Base-by-base conservation (phyloP, 441 rosid genomes). In the Populus tomentosa region DNA sequence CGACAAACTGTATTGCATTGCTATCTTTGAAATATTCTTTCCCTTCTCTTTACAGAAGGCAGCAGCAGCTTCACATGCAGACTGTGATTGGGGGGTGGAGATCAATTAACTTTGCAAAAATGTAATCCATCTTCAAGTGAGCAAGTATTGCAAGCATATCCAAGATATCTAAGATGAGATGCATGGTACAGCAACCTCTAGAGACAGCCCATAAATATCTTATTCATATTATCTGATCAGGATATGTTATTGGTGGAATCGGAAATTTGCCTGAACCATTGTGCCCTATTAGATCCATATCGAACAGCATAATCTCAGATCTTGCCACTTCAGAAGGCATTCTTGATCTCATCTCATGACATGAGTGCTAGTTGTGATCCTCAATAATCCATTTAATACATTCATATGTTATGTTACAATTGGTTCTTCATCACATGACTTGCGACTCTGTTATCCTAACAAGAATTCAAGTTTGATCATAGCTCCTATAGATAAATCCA, bases 1-100 rank as follows among this genome's bases (percentile, higher is more conserved):
- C 74, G 86, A 72, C 86, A 94, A 79, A 85, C 97, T 92, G 88
- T 91, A 96, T 42, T 94, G 96, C 88, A 96, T 78, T 42, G 97
- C 98, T 74, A 92, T 71, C 92, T 90, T 96, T 35, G 97, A 82
- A 79, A 96, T 87, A 76, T 89, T 90, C 84, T 89, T 94, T 62
- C 96, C 96, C 82, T 89, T 94, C 86, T 85, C 88, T 81, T 91
- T 88, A 79, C 98, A 92, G 50, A 84, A 80, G 46, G 83, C 74
- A 65, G 90, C 91, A 32, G 96, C 96, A 65, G 91, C 91, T 89
- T 84, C 88, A 83, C 98, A 94, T 0, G 91, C 92, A 71, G 94
- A 84, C 98, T 96, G 73, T 8, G 40, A 10, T 7, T 36, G 40
- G 40, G 10, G 40, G 40, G 40, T 8, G 40, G 40, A 36, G 67